Conservation (phyloP, 192 early-diverging fungal species). For the Coemansia furcata region DNA sequence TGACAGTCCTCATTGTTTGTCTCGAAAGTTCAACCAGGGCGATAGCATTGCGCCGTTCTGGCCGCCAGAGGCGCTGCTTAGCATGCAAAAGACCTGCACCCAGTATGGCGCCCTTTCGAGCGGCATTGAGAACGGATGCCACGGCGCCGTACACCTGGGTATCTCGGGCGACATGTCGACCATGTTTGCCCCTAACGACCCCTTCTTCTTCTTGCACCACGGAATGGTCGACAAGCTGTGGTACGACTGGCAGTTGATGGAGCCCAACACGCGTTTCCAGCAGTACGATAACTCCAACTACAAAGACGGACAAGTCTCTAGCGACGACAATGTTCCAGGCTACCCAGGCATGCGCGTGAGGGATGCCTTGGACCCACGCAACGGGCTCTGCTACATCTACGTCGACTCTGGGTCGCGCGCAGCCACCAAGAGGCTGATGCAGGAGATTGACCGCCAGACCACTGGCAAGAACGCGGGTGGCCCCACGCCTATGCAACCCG, state of each 20-base stretch:
- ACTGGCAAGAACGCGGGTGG: constrained; percentile 3
- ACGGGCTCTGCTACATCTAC: constrained; percentile 44
- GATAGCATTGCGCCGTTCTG: constrained; percentile 48
- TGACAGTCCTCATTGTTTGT: constrained; percentile 40
- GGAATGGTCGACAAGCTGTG: constrained; percentile 62
- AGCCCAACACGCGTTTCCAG: constrained; percentile 38
- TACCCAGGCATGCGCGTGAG: constrained; percentile 39
- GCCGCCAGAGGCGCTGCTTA: constrained; percentile 49
- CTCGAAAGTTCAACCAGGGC: constrained; percentile 52
- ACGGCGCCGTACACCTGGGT: constrained; percentile 53
- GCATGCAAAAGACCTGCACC: constrained; percentile 42
- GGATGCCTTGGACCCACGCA: constrained; percentile 43
- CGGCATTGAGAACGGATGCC: constrained; percentile 53
- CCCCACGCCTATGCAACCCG: not conserved
- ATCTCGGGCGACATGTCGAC: constrained; percentile 55
- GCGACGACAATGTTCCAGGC: constrained; percentile 43
- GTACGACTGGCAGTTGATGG: constrained; percentile 58
- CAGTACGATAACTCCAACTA: constrained; percentile 50
- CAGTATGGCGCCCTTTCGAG: constrained; percentile 50
- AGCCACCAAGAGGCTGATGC: constrained; percentile 48
- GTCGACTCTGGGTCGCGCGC: constrained; percentile 44
- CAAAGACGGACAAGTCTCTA: constrained; percentile 19
- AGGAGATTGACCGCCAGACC: constrained; percentile 46
- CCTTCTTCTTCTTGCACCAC: constrained; percentile 67
- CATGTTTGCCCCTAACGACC: constrained; percentile 61